Evolutionary conservation across 148 eudicot genomes (phyloP).

Genomic region (Limonium bicolor): DNA sequence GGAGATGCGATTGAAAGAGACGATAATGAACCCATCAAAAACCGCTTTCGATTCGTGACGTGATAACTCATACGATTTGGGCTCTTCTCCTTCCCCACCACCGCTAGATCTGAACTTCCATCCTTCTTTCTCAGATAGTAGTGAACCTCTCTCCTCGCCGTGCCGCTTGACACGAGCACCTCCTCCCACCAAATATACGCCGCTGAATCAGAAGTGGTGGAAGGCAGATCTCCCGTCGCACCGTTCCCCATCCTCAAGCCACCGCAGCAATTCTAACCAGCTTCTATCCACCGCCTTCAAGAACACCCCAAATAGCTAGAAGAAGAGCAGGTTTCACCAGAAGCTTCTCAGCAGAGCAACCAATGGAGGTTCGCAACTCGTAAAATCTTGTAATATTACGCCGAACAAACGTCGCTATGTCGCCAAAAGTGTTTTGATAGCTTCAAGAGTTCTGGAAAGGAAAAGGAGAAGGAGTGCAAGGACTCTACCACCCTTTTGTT

Average conservation of each 20-base stretch:
- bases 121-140: slow-evolving; percentile 42
- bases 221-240: slow-evolving; percentile 2
- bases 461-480: too few relatives aligned
- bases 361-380: too few relatives aligned
- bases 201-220: slow-evolving; percentile 7
- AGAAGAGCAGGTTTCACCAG: too few relatives aligned
- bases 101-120: slow-evolving; percentile 54
- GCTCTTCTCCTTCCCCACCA: slow-evolving; percentile 61
- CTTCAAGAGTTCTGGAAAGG: too few relatives aligned
- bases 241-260: slow-evolving; percentile 5
- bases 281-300: too few relatives aligned
- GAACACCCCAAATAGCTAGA: too few relatives aligned
- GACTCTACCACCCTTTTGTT: too few relatives aligned
- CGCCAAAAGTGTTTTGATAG: too few relatives aligned
- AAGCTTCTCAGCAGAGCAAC: too few relatives aligned
- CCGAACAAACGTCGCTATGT: too few relatives aligned
- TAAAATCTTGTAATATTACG: too few relatives aligned
- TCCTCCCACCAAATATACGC: slow-evolving; percentile 59
- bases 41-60: slow-evolving; percentile 9
- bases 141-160: slow-evolving; percentile 44
- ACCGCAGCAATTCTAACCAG: neutral
- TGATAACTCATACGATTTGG: slow-evolving; percentile 33
- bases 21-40: slow-evolving; percentile 10
- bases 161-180: slow-evolving; percentile 29
- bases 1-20: slow-evolving; percentile 1